Conservation (phyloP, 371 early-diverging fungal genomes). For the Zopfochytrium polystomum region DNA sequence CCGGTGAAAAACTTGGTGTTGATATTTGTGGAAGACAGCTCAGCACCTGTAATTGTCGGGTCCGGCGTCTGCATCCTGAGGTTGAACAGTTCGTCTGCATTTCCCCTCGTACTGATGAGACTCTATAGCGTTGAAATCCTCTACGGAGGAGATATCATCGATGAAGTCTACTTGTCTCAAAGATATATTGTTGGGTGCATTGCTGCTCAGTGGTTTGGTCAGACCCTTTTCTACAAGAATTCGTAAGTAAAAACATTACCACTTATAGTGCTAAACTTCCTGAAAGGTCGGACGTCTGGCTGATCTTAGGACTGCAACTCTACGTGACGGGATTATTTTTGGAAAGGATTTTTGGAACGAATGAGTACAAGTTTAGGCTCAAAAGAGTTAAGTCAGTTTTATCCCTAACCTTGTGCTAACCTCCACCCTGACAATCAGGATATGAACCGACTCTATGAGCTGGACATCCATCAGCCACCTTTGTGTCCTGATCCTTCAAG, state of each 20-base stretch:
- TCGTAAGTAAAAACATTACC: slow-evolving; percentile 49
- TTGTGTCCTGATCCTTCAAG: slow-evolving; percentile 52
- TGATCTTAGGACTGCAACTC: slow-evolving; percentile 75
- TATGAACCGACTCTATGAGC: slow-evolving; percentile 71
- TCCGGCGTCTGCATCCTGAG: slow-evolving; percentile 67
- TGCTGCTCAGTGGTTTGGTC: slow-evolving; percentile 91
- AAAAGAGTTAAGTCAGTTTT: slow-evolving; percentile 59
- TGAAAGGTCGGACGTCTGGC: slow-evolving; percentile 74
- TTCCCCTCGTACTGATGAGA: not conserved
- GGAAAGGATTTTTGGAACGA: slow-evolving; percentile 75
- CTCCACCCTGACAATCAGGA: slow-evolving; percentile 52
- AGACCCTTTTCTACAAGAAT: slow-evolving; percentile 71
- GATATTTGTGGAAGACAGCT: slow-evolving; percentile 80
- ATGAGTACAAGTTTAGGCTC: slow-evolving; percentile 81
- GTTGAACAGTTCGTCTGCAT: slow-evolving; percentile 26
- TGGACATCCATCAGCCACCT: slow-evolving; percentile 85
- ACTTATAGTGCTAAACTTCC: not conserved
- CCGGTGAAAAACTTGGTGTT: slow-evolving; percentile 82
- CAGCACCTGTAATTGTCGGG: slow-evolving; percentile 61
- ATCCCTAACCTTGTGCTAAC: slow-evolving; percentile 1
- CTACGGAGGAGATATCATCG: slow-evolving; percentile 73
- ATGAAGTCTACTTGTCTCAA: slow-evolving; percentile 80
- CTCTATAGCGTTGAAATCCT: slow-evolving; percentile 63
- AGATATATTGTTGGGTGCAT: slow-evolving; percentile 65
- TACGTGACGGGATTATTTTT: slow-evolving; percentile 71